Conservation (phyloP, 2,329 filamentous ascomycete genomes). For the Trichoderma sp. region DNA sequence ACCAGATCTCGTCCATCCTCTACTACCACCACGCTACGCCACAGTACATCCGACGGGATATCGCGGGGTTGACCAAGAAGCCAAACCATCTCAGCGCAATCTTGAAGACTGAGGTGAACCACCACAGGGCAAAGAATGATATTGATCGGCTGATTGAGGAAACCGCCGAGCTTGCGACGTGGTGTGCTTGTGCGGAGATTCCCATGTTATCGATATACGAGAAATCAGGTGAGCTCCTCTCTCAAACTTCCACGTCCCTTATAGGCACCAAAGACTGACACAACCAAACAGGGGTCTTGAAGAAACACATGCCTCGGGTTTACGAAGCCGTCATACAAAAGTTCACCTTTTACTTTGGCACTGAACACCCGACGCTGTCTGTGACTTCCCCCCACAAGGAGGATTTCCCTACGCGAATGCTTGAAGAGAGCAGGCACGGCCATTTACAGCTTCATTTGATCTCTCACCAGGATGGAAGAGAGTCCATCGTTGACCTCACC, state of each 20-base stretch:
- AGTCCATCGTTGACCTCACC: slow-evolving; percentile 92
- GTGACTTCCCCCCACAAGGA: slow-evolving; percentile 46
- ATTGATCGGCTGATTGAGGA: slow-evolving; percentile 85
- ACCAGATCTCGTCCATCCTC: slow-evolving; percentile 75
- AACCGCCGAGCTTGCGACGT: slow-evolving; percentile 86
- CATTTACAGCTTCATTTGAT: slow-evolving; percentile 69
- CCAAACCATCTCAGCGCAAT: slow-evolving; percentile 88
- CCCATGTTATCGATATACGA: slow-evolving; percentile 88
- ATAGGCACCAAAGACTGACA: background rate
- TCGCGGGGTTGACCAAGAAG: slow-evolving; percentile 68
- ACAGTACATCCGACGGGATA: slow-evolving; percentile 85
- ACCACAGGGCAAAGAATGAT: slow-evolving; percentile 66
- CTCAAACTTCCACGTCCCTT: background rate
- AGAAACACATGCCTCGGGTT: slow-evolving; percentile 81
- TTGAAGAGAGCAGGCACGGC: slow-evolving; percentile 35
- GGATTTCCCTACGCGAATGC: slow-evolving; percentile 30
- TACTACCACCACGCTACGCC: slow-evolving; percentile 96
- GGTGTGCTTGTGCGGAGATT: slow-evolving; percentile 89
- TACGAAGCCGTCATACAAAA: slow-evolving; percentile 78
- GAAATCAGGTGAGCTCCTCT: slow-evolving; percentile 65
- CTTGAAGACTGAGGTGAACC: slow-evolving; percentile 68
- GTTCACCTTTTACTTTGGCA: slow-evolving; percentile 83
- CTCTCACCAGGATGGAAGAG: slow-evolving; percentile 82
- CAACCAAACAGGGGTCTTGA: slow-evolving; percentile 65
- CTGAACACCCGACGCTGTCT: slow-evolving; percentile 68